These are phyloP conservation scores for Phytophthora fragariaefolia DNA, from an alignment of 352 stramenopile genomes.

Conservation along the genomic window DNA sequence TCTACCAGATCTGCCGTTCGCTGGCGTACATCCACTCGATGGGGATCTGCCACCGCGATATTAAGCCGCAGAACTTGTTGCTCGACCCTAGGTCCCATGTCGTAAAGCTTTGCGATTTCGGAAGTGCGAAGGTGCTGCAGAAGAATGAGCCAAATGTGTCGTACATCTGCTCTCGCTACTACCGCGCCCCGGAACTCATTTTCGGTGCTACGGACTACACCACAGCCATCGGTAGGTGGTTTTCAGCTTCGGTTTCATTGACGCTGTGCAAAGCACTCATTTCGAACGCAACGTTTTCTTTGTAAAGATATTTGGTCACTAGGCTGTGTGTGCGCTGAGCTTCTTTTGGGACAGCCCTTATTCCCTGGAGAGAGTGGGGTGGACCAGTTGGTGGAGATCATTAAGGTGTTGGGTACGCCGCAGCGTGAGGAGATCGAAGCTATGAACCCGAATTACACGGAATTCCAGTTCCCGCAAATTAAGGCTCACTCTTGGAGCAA, in stretches of 20 bases:
- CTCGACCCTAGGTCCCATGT: constrained; percentile 97
- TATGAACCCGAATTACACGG: constrained; percentile 99
- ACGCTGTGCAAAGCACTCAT: too few species aligned
- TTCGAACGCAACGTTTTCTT: too few species aligned
- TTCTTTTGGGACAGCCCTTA: constrained; percentile 97
- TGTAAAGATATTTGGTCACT: constrained; percentile 93
- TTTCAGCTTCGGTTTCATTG: neutral
- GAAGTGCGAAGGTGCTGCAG: constrained; percentile 95
- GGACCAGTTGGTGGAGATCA: constrained; percentile 99
- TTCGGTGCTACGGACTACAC: constrained; percentile 99
- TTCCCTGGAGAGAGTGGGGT: constrained; percentile 99
- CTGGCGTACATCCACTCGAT: constrained; percentile 98
- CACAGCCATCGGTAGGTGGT: constrained; percentile 93
- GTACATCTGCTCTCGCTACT: constrained; percentile 99
- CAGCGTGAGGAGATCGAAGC: constrained; percentile 98
- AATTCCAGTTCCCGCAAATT: constrained; percentile 99
- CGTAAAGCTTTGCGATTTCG: constrained; percentile 99
- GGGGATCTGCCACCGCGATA: constrained; percentile 99
- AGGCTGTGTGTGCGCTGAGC: constrained; percentile 98
- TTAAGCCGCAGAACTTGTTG: constrained; percentile 99
- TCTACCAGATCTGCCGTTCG: constrained; percentile 98
- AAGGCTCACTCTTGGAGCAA: constrained; percentile 98
- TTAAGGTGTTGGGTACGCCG: constrained; percentile 99
- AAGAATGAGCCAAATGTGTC: constrained; percentile 99
- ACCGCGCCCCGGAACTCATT: constrained; percentile 99